Conservation (phyloP, 202 grass and related monocot species). For the Cymbopogon flexuosus region DNA sequence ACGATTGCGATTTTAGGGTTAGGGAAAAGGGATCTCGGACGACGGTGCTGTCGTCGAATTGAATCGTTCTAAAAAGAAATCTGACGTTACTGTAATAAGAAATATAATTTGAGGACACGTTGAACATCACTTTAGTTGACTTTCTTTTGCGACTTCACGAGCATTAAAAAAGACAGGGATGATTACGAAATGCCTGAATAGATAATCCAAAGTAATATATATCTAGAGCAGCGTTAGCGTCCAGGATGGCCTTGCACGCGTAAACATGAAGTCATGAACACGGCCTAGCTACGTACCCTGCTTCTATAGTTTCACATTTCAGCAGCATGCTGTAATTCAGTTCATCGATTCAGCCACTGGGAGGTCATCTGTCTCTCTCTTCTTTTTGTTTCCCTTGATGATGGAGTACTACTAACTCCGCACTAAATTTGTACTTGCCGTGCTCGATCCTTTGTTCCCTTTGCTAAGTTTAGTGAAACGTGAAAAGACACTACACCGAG, state of each 20-base stretch:
- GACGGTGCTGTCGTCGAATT: background rate
- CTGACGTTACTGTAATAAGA: background rate
- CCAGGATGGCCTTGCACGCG: background rate
- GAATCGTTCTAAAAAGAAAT: background rate
- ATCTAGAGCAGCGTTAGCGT: background rate
- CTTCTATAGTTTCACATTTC: background rate
- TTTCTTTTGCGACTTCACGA: background rate
- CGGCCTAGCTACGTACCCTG: background rate
- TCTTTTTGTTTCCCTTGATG: background rate
- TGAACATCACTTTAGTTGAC: constrained; percentile 4
- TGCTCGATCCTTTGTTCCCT: background rate
- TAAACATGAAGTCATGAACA: background rate
- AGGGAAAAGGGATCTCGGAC: background rate
- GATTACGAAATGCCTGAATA: background rate
- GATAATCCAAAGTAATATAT: background rate
- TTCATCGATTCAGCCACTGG: background rate
- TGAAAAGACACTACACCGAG: background rate
- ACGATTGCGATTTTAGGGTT: background rate
- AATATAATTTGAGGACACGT: background rate
- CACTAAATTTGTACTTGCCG: background rate
- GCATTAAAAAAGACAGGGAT: background rate
- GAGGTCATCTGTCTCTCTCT: background rate
- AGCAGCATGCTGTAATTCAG: background rate
- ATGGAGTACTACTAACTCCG: too few relatives aligned
- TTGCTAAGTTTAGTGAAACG: background rate